These are phyloP conservation scores for Daldinia concentrica DNA, from an alignment of 495 filamentous ascomycete genomes.

Conservation along the genomic window DNA sequence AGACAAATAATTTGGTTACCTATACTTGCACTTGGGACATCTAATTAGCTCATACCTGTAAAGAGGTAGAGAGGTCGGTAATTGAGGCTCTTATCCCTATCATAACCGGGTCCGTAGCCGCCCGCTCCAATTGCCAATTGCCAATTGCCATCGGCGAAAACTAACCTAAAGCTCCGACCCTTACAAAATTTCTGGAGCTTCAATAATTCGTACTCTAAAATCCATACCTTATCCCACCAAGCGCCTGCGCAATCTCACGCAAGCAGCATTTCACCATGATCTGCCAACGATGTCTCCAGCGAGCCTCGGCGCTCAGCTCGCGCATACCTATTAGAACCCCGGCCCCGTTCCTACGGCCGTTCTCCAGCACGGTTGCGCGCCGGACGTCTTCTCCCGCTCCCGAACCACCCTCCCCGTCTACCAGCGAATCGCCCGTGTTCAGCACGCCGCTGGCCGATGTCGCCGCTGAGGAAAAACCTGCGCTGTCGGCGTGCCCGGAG, in stretches of 20 bases:
- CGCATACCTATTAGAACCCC: constrained; percentile 31
- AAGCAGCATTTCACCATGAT: constrained; percentile 51
- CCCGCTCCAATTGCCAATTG: constrained; percentile 4
- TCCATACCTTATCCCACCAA: constrained; percentile 2
- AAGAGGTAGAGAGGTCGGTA: neutral
- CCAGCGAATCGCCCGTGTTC: constrained; percentile 37
- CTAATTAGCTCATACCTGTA: neutral
- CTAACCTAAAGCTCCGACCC: constrained; percentile 41
- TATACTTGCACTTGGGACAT: neutral
- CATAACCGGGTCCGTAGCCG: constrained; percentile 1
- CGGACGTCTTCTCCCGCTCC: constrained; percentile 45
- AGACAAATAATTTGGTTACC: neutral
- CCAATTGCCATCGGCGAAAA: constrained; percentile 35
- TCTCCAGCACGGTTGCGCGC: constrained; percentile 46
- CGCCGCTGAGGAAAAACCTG: constrained; percentile 26
- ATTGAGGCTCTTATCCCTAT: neutral
- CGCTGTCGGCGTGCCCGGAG: constrained; percentile 61
- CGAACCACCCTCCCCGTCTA: constrained; percentile 30
- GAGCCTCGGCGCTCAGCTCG: constrained; percentile 46
- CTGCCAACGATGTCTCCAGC: constrained; percentile 57
- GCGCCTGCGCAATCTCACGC: neutral
- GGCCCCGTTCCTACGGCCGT: constrained; percentile 23
- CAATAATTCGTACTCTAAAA: constrained; percentile 18
- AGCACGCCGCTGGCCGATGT: constrained; percentile 31
- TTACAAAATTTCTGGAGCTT: constrained; percentile 58